Conservation (phyloP, 164 flowering plant species). For the Kingdonia uniflora region DNA sequence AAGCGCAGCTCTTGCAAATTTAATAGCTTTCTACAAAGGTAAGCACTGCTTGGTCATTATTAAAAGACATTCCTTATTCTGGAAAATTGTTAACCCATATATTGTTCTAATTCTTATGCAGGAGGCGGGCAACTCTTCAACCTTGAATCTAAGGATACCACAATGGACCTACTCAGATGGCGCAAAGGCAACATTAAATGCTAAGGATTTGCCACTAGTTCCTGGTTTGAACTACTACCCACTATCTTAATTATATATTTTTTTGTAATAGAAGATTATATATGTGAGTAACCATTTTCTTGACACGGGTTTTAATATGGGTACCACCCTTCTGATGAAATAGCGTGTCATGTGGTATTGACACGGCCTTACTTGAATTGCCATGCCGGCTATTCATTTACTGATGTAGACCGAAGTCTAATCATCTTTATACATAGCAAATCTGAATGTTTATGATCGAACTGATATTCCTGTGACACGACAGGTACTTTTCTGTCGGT, state of each 20-base stretch:
- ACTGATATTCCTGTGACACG: conserved; percentile 2
- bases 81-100: neutral
- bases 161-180: conserved; percentile 49
- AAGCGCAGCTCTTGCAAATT: too few species aligned
- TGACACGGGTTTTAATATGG: too few species aligned
- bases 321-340: too few species aligned
- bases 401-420: too few species aligned
- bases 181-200: conserved; percentile 45
- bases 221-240: conserved; percentile 37
- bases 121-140: conserved; percentile 31
- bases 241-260: neutral
- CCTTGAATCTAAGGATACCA: conserved; percentile 66
- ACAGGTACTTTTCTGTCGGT: conserved; percentile 64
- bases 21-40: too few species aligned
- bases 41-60: too few species aligned
- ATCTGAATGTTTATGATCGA: neutral
- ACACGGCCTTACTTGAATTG: too few species aligned
- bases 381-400: too few species aligned
- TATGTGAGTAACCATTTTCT: too few species aligned
- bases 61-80: conserved; percentile 17
- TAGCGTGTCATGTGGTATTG: too few species aligned
- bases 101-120: conserved; percentile 12
- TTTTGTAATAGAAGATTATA: too few species aligned
- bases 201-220: conserved; percentile 29
- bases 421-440: neutral